Base-by-base conservation (phyloP, 2,329 filamentous ascomycete species). In the Leptographium procerum region DNA sequence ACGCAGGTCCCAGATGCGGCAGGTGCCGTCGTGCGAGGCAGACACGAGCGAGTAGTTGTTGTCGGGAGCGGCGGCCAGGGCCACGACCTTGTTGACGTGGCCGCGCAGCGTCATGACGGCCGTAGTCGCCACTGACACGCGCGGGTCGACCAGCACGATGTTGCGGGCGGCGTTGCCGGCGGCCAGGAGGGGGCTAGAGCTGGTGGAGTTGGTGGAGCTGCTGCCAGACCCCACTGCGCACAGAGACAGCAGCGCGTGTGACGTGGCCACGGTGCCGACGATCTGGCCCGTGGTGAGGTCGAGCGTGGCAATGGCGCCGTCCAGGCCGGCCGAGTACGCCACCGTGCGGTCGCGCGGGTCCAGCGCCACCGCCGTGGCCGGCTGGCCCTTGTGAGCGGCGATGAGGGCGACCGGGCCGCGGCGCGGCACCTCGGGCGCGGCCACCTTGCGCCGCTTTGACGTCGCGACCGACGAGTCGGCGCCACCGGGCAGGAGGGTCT, bases 101-200 rank as follows among this genome's bases (percentile, higher is more conserved):
- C 92, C 92, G 36, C 90, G 83, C 24, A 96, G 82, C n/a, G 90
- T 96, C 84, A 96, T 89, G 47, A 90, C 89, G 13, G 87, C 84
- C 28, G 92, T 88, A 1, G 85, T 81, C 1, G 84, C 81, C 4
- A 90, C 87, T 4, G 85, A 87, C 33, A 83, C 86, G 57, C 94
- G 84, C 4, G 92, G 92, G 70, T 99, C 94, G 64, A 97, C 83
- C n/a, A 99, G 80, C 0, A 90, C 92, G 68, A 99, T 88, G 73
- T 95, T 89, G 58, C 91, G 81, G 26, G 89, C 89, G 19, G 86
- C 86, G 2, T 89, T 95, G 60, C 91, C 94, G 26, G 89, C 87
- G 3, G 83, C 83, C 58, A 86, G 71, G 28, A 84, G 73, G 61
- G 59, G 67, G 61, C 62, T 16, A 2, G 36, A 40, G 36, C 8